Conservation (phyloP, 164 flowering plant species). For the Brasenia schreberi region DNA sequence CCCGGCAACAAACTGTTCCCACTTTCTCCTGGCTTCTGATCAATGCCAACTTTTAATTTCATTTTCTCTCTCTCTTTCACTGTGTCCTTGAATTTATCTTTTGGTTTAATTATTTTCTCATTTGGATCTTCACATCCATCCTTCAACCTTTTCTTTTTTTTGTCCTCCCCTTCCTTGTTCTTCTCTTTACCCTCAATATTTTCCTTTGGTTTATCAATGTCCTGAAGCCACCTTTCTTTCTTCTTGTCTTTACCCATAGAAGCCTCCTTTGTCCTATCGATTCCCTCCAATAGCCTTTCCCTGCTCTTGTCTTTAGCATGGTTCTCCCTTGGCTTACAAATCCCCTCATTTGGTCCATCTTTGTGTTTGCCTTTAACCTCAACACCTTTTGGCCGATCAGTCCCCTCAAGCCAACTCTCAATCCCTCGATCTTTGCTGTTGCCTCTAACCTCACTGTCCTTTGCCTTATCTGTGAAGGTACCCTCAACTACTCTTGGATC, state of each 20-base stretch:
- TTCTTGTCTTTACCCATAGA: background rate
- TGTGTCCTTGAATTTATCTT: constrained; percentile 28
- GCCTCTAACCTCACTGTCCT: background rate
- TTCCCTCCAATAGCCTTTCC: background rate
- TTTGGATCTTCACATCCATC: constrained; percentile 16
- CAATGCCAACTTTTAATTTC: constrained; percentile 5
- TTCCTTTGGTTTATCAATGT: background rate
- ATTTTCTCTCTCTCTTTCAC: constrained; percentile 27
- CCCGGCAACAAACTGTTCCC: constrained; percentile 11
- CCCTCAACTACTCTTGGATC: constrained; percentile 27
- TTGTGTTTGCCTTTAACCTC: background rate
- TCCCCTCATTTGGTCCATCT: background rate
- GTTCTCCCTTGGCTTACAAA: background rate
- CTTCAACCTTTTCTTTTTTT: constrained; percentile 16
- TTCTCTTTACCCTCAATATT: constrained; percentile 15
- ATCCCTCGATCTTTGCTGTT: background rate
- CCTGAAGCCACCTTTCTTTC: background rate
- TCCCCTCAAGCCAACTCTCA: background rate
- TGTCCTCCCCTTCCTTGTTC: constrained; percentile 18
- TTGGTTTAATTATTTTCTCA: constrained; percentile 20
- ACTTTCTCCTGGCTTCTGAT: constrained; percentile 20
- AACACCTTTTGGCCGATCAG: background rate
- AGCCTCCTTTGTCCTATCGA: background rate
- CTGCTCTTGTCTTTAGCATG: background rate
- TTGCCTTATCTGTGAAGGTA: background rate